Conservation (phyloP, 169 alveolate species). For the Plasmodium gallinaceum region DNA sequence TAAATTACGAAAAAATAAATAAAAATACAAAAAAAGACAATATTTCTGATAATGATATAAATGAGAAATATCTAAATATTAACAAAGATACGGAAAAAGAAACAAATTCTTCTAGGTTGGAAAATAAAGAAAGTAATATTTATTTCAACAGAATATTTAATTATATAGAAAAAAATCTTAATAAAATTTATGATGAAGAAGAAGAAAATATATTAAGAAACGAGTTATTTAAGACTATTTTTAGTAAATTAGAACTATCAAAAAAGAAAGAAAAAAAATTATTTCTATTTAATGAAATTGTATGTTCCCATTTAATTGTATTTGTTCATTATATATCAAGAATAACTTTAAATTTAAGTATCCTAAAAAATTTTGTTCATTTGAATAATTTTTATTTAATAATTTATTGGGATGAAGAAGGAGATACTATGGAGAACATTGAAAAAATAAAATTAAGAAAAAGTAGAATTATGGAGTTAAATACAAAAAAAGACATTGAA, state of each 20-base stretch:
- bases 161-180: conserved; percentile 20
- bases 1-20: conserved; percentile 26
- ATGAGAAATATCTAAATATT: background rate
- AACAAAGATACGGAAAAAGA: background rate
- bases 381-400: conserved; percentile 1
- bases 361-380: conserved; percentile 2
- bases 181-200: conserved; percentile 16
- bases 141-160: conserved; percentile 12
- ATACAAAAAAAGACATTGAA: conserved; percentile 11
- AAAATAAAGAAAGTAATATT: conserved; percentile 13
- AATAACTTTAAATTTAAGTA: conserved; percentile 9
- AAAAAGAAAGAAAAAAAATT: background rate
- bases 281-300: background rate
- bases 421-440: background rate
- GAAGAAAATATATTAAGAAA: conserved; percentile 4
- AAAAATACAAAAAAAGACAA: background rate
- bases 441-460: conserved; percentile 36
- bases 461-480: conserved; percentile 30
- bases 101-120: background rate
- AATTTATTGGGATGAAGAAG: conserved; percentile 62
- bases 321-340: conserved; percentile 38
- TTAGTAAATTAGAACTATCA: conserved; percentile 23
- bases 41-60: background rate
- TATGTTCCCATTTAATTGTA: conserved; percentile 44
- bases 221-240: background rate